phyloP scores from a whole-genome alignment of 2,329 filamentous ascomycete genomes.

The Calonectria fujianensis region DNA sequence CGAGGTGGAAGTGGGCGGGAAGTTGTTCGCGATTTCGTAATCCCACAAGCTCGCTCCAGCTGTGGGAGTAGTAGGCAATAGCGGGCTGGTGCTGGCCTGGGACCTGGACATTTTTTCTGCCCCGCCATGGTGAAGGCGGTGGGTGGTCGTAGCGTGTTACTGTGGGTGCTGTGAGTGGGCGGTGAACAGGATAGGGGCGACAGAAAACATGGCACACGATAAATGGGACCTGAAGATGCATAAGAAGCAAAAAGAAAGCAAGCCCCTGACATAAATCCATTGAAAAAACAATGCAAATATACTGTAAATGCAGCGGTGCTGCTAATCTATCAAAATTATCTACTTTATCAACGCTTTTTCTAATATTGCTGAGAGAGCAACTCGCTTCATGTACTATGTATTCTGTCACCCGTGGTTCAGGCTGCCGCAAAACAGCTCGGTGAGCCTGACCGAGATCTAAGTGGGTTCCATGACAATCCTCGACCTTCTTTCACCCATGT shows the following conservation, averaged over 20 bases:
- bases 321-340: neutral
- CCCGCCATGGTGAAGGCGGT: constrained; percentile 48
- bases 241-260: neutral
- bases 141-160: constrained; percentile 41
- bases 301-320: neutral
- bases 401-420: constrained; percentile 5
- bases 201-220: constrained; percentile 46
- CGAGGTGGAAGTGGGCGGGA: constrained; percentile 41
- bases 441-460: constrained; percentile 32
- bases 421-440: constrained; percentile 34
- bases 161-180: constrained; percentile 17
- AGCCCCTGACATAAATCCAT: neutral
- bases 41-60: constrained; percentile 56
- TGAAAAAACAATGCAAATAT: neutral
- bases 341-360: neutral
- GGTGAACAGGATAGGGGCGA: constrained; percentile 21
- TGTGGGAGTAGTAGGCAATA: constrained; percentile 54
- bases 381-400: neutral
- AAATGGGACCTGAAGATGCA: constrained; percentile 34
- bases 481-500: constrained; percentile 17
- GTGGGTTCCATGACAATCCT: constrained; percentile 29
- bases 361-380: neutral
- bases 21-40: constrained; percentile 56
- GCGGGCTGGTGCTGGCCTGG: constrained; percentile 51
- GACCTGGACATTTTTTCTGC: constrained; percentile 60